Base-by-base conservation (phyloP, 805 yeast genomes). In the Wickerhamiella azyma region DNA sequence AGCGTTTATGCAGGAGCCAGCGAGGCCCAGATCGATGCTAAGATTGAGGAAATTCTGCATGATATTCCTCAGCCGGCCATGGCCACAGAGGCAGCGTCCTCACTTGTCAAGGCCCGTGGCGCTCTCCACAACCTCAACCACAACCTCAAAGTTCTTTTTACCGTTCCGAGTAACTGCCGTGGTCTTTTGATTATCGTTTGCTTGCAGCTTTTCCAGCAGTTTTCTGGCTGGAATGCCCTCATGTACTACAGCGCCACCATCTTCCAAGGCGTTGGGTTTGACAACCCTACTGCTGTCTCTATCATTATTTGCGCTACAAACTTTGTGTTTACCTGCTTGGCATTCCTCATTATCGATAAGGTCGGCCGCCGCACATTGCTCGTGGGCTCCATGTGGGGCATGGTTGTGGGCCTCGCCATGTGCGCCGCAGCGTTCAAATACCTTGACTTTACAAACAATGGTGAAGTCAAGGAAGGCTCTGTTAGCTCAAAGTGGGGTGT, bases 241-340 rank as follows among this genome's bases (percentile, higher is more conserved):
- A 84, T 89, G 94, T 89, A 92, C 68, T 89, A 88, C 65, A 81
- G 94, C 41, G 79, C 94, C 30, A 88, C 96, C 1, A 81, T 92
- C 54, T 92, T 92, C 59, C 79, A 86, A 63, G 77, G 88, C 37
- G 85, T 88, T 45, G 98, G 97, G 2, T 89, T 88, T 61, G 59
- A 75, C 51, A 77, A 88, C 61, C 75, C 97, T 9, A 82, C 95
- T n/a, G 94, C 96, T 1, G 96, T 89, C 13, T 86, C 96, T 1
- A 76, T 89, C 56, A 81, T 89, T 56, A 77, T 89, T 55, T 94
- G 96, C 3, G 97, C 92, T 49, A 88, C 97, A 1, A 92, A 92
- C 67, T 88, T 89, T 58, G 74, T 85, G 36, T 82, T 88, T 65
- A 89, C 97, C 1, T 65, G 80, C 30, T 67, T 84, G 33, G 96